These are phyloP conservation scores for Luzula sylvatica DNA, from an alignment of 176 grass and related monocot species.

Conservation along the genomic window DNA sequence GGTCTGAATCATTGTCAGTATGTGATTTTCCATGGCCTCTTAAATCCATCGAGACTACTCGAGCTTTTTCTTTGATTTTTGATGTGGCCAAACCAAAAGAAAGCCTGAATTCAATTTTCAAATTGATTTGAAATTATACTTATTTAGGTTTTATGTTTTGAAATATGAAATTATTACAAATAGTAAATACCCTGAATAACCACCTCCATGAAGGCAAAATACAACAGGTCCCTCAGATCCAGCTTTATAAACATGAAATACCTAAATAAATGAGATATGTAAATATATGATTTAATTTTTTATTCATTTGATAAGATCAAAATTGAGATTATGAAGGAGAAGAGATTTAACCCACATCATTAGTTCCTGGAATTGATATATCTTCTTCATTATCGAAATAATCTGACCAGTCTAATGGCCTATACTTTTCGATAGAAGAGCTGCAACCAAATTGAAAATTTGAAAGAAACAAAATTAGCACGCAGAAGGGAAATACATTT, in stretches of 20 bases:
- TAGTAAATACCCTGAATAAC: slow-evolving; percentile 77
- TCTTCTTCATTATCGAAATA: slow-evolving; percentile 86
- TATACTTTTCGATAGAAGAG: slow-evolving; percentile 69
- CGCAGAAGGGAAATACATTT: neutral
- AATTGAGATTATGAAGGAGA: neutral
- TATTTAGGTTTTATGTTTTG: neutral
- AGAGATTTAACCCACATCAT: slow-evolving; percentile 44
- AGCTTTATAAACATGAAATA: slow-evolving; percentile 68
- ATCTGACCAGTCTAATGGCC: slow-evolving; percentile 66
- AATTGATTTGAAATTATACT: slow-evolving; percentile 1
- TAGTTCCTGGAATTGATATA: slow-evolving; percentile 54
- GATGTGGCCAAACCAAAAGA: slow-evolving; percentile 82
- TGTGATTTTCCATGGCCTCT: slow-evolving; percentile 80
- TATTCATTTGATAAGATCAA: slow-evolving; percentile 10
- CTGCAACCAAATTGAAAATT: slow-evolving; percentile 34
- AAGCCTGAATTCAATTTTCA: slow-evolving; percentile 45
- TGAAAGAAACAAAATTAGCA: neutral
- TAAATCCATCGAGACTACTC: slow-evolving; percentile 75
- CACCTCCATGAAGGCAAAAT: slow-evolving; percentile 91
- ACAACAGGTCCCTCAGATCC: slow-evolving; percentile 86
- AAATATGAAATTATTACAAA: neutral
- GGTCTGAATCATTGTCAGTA: slow-evolving; percentile 67
- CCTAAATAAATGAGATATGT: slow-evolving; percentile 25
- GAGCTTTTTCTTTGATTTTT: slow-evolving; percentile 71
- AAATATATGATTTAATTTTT: neutral